Conservation (phyloP, 176 grass and related monocot genomes). For the Guadua angustifolia region DNA sequence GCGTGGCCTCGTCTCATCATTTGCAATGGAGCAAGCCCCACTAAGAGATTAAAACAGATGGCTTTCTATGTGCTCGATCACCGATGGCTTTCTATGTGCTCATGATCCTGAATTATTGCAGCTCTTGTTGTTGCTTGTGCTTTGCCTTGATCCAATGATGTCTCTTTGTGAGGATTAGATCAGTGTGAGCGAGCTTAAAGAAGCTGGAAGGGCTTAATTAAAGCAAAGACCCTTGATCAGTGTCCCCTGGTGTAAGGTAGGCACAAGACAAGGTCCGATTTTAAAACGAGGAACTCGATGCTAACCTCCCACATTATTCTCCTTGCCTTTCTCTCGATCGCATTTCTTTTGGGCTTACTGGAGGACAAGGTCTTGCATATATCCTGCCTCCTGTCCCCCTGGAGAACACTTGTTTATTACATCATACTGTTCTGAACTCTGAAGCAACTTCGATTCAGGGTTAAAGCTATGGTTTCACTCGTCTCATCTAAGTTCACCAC, state of each 20-base stretch:
- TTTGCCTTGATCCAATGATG: not conserved
- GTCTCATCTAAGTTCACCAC: not conserved
- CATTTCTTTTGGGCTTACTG: not conserved
- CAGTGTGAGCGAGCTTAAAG: not conserved
- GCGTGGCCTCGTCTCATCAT: conserved; percentile 30
- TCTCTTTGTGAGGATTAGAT: not conserved
- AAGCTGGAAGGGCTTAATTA: not conserved
- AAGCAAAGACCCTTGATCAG: conserved; percentile 9
- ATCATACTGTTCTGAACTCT: conserved; percentile 18
- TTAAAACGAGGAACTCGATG: conserved; percentile 35
- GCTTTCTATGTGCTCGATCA: not conserved
- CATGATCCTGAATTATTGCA: conserved; percentile 3
- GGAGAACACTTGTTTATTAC: not conserved
- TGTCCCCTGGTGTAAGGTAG: conserved; percentile 56
- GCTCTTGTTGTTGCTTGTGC: conserved; percentile 12
- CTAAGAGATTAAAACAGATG: not conserved
- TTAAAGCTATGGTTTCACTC: not conserved
- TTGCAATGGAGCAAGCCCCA: conserved; percentile 5
- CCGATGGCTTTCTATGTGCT: not conserved
- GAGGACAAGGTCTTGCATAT: conserved; percentile 14
- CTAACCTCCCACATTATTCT: conserved; percentile 31
- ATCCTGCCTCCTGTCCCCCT: not conserved
- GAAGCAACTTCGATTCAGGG: conserved; percentile 20
- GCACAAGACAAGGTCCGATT: conserved; percentile 36
- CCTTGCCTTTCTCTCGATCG: not conserved